Conservation (phyloP, 2,329 filamentous ascomycete genomes). For the Ceratocystis cacaofunesta region DNA sequence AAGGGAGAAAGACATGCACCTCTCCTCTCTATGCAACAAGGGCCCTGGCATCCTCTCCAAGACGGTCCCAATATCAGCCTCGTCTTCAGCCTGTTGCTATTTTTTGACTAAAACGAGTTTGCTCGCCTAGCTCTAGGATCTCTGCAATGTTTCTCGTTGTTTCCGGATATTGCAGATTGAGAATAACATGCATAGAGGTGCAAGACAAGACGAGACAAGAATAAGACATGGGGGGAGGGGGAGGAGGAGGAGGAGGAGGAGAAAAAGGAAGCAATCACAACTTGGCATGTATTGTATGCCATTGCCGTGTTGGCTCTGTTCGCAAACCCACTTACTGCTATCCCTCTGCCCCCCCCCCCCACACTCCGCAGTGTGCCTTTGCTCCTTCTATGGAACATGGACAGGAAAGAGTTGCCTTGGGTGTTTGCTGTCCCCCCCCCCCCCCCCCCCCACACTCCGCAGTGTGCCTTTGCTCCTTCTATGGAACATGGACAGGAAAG, state of each 20-base stretch:
- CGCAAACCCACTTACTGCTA: background rate
- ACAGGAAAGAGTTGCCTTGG: background rate
- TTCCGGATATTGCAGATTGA: slow-evolving; percentile 1
- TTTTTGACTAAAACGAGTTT: slow-evolving; percentile 2
- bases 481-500: background rate
- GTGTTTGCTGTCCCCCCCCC: background rate
- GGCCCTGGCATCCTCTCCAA: background rate
- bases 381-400: background rate
- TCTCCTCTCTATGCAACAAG: background rate
- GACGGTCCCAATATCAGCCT: background rate
- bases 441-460: background rate
- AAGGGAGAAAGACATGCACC: background rate
- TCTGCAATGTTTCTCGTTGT: slow-evolving; percentile 1
- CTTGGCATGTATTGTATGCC: background rate
- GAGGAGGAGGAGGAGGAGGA: too few relatives aligned
- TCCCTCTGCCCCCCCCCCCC: background rate
- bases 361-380: background rate
- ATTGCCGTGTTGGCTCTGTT: background rate
- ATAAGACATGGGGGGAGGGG: background rate
- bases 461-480: background rate
- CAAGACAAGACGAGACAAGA: slow-evolving; percentile 1
- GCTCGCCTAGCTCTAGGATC: background rate
- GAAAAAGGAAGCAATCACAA: background rate
- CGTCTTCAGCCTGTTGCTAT: slow-evolving; percentile 8
- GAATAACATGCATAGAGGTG: background rate